Conservation (phyloP, 2,329 filamentous ascomycete species). For the Aspergillus floridensis region DNA sequence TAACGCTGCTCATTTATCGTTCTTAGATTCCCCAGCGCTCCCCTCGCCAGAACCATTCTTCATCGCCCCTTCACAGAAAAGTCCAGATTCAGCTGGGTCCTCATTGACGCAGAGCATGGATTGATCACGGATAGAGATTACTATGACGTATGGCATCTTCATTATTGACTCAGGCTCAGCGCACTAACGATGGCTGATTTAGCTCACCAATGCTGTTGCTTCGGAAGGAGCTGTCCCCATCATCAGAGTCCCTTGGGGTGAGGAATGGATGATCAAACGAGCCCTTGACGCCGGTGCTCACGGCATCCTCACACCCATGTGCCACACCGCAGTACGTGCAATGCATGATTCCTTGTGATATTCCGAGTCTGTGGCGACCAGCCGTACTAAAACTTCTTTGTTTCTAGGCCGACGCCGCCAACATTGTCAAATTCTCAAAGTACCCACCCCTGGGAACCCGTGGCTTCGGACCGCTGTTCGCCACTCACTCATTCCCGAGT, state of each 20-base stretch:
- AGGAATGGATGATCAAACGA: constrained; percentile 43
- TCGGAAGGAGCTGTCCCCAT: constrained; percentile 35
- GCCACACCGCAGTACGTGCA: constrained; percentile 27
- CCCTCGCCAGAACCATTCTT: constrained; percentile 35
- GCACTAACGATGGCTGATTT: too few species aligned
- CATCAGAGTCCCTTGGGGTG: constrained; percentile 33
- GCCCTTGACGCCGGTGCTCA: constrained; percentile 40
- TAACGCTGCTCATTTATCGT: neutral
- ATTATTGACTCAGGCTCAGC: neutral
- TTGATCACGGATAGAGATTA: constrained; percentile 39
- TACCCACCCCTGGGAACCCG: constrained; percentile 33
- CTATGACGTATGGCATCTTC: constrained; percentile 28
- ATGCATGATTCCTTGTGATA: too few species aligned
- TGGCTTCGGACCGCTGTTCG: constrained; percentile 38
- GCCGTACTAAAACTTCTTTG: neutral
- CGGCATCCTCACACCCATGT: constrained; percentile 38
- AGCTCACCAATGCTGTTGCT: constrained; percentile 38
- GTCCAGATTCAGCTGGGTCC: constrained; percentile 35
- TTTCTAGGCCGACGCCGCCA: constrained; percentile 27
- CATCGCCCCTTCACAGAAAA: constrained; percentile 24
- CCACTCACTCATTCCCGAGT: constrained; percentile 30
- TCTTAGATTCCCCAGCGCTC: constrained; percentile 29
- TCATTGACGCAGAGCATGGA: constrained; percentile 42
- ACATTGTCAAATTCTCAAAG: constrained; percentile 30
- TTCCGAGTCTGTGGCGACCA: neutral